Conservation (phyloP, 179 eudicot genomes). For the Nepenthes alata region DNA sequence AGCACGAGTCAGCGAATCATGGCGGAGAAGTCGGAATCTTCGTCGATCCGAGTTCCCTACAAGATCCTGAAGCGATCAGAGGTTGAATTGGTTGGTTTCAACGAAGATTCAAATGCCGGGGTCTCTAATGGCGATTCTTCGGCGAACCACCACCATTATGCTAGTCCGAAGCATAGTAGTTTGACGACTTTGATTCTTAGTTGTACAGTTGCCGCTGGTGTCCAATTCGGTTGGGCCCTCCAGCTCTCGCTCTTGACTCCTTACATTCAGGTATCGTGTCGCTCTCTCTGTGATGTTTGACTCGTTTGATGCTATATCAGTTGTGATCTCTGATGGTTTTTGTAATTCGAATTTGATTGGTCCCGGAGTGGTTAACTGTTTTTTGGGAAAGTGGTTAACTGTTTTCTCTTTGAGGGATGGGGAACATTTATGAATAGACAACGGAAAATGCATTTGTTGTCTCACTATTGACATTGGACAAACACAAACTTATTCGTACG, state of each 20-base stretch:
- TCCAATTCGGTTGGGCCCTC: slow-evolving; percentile 93
- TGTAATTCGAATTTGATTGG: background rate
- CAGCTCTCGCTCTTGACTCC: slow-evolving; percentile 86
- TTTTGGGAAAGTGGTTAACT: background rate
- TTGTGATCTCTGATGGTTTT: background rate
- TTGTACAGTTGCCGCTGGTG: slow-evolving; percentile 88
- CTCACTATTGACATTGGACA: no score
- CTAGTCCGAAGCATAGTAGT: slow-evolving; percentile 15
- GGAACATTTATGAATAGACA: no score
- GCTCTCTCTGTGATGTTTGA: background rate
- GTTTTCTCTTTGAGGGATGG: background rate
- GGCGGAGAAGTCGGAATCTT: slow-evolving; percentile 29
- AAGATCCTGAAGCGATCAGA: slow-evolving; percentile 44
- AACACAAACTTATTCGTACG: no score
- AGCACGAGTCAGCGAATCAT: background rate
- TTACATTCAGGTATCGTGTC: slow-evolving; percentile 57
- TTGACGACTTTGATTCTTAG: slow-evolving; percentile 56
- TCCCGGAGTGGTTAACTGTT: background rate
- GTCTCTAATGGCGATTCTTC: slow-evolving; percentile 20
- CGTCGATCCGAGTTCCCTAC: slow-evolving; percentile 68
- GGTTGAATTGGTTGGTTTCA: slow-evolving; percentile 41
- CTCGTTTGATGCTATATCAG: background rate
- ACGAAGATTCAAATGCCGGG: slow-evolving; percentile 18
- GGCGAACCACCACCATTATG: slow-evolving; percentile 2
- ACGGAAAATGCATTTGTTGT: no score